Percentiles rank a stretch among this genome's conserved stretches.
phyloP scores from a whole-genome alignment of 768 basidiomycete genomes.

The Agaricus sinodeliciosus region DNA sequence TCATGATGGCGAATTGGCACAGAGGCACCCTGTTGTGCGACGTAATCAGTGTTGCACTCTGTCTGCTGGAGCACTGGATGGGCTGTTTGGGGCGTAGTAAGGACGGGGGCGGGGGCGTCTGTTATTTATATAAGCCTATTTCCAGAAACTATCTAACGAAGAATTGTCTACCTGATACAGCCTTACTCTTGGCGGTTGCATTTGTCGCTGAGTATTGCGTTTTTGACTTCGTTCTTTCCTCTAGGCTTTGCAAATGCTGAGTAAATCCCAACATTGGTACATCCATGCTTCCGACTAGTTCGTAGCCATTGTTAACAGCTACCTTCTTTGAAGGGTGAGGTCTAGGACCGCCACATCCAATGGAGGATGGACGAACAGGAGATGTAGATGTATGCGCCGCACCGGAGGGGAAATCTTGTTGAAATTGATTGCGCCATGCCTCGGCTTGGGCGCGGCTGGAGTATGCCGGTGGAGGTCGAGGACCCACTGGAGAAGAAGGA shows the following conservation, averaged over 20 bases:
- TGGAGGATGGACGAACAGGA: slow-evolving; percentile 16
- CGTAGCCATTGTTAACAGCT: slow-evolving; percentile 24
- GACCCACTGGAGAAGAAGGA: slow-evolving; percentile 10
- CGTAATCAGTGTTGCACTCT: slow-evolving; percentile 32
- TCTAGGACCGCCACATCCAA: slow-evolving; percentile 21
- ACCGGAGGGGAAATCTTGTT: slow-evolving; percentile 1
- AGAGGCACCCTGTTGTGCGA: not conserved
- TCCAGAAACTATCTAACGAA: too few relatives aligned
- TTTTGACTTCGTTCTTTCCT: slow-evolving; percentile 7
- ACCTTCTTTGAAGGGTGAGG: slow-evolving; percentile 30
- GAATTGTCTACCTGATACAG: not conserved
- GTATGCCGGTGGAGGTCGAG: slow-evolving; percentile 14
- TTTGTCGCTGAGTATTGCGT: slow-evolving; percentile 3
- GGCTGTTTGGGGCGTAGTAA: slow-evolving; percentile 34
- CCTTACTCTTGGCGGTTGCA: not conserved
- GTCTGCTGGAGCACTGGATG: slow-evolving; percentile 34
- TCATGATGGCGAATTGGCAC: not conserved
- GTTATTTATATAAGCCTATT: not conserved
- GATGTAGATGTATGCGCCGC: slow-evolving; percentile 10
- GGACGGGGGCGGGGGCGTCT: slow-evolving; percentile 25
- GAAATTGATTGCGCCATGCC: slow-evolving; percentile 16
- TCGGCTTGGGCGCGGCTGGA: slow-evolving; percentile 17
- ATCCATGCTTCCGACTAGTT: not conserved
- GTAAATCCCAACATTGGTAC: slow-evolving; percentile 16
- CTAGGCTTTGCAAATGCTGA: slow-evolving; percentile 20